Evolutionary conservation across 805 yeast genomes (phyloP).

Genomic region (Tetrapisispora arboricola): DNA sequence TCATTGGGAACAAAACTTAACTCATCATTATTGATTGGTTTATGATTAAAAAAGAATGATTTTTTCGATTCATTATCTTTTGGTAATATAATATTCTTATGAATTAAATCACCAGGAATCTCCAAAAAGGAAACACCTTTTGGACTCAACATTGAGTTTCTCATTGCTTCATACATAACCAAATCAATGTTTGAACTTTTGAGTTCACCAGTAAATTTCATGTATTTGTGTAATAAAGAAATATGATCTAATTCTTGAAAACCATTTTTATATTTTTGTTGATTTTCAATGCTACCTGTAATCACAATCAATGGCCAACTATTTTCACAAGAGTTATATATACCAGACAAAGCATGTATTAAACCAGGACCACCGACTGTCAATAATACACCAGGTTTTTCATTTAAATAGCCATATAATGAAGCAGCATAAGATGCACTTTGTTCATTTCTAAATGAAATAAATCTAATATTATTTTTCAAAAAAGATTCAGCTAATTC

Average conservation of each 20-base stretch:
- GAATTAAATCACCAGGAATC: conserved; percentile 51
- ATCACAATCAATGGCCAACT: conserved; percentile 56
- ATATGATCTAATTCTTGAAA: conserved; percentile 67
- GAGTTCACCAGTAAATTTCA: conserved; percentile 41
- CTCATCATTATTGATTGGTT: background rate
- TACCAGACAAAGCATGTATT: conserved; percentile 57
- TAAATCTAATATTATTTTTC: conserved; percentile 42
- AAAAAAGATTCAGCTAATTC: conserved; percentile 57
- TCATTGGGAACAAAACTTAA: conserved; percentile 4
- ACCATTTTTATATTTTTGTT: conserved; percentile 46
- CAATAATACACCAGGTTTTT: conserved; percentile 53
- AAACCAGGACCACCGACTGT: conserved; percentile 75
- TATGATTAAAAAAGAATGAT: background rate
- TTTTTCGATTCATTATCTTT: too few species aligned
- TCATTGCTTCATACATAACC: conserved; percentile 7
- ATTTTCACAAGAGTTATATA: conserved; percentile 51
- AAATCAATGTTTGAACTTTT: conserved; percentile 8
- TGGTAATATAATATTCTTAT: conserved; percentile 2
- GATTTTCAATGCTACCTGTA: conserved; percentile 47
- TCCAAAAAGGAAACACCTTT: conserved; percentile 59
- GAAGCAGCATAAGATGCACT: conserved; percentile 71
- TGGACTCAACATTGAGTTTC: conserved; percentile 10
- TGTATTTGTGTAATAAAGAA: conserved; percentile 35
- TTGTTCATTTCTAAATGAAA: conserved; percentile 61
- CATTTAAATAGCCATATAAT: conserved; percentile 55